Evolutionary conservation across 495 filamentous ascomycete species (phyloP).

Genomic region (Niebla homalea): DNA sequence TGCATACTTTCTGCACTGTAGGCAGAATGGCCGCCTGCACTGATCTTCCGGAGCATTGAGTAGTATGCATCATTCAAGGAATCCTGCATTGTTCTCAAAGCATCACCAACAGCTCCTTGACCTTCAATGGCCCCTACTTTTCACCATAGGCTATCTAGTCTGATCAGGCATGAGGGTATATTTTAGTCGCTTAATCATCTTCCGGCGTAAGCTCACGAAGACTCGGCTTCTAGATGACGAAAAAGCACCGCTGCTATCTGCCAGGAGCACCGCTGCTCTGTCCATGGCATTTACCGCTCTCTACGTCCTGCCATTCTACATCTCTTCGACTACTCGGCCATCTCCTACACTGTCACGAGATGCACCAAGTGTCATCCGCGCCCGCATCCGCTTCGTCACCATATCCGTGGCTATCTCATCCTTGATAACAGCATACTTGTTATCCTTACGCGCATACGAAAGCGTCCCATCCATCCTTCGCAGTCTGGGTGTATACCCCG

Average conservation of each 20-base stretch:
- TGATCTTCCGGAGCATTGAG: too few species aligned
- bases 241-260: slow-evolving; percentile 34
- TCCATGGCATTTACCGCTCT: slow-evolving; percentile 62
- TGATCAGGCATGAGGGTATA: slow-evolving; percentile 23
- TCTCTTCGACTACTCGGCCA: slow-evolving; percentile 64
- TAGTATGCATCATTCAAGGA: too few species aligned
- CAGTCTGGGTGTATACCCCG: slow-evolving; percentile 62
- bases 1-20: too few species aligned
- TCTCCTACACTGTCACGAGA: slow-evolving; percentile 74
- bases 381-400: slow-evolving; percentile 63
- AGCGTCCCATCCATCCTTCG: slow-evolving; percentile 42
- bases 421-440: slow-evolving; percentile 46
- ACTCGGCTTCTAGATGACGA: slow-evolving; percentile 9
- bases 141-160: slow-evolving; percentile 20
- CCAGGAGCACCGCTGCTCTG: slow-evolving; percentile 31
- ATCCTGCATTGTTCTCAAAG: too few species aligned
- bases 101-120: too few species aligned
- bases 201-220: neutral
- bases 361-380: slow-evolving; percentile 77
- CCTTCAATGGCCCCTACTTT: slow-evolving; percentile 26
- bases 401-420: slow-evolving; percentile 52
- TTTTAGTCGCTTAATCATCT: neutral
- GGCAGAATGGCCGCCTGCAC: too few species aligned
- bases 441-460: slow-evolving; percentile 31
- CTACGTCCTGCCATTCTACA: slow-evolving; percentile 89